Conservation (phyloP, 805 yeast genomes). For the Candida insectorum region DNA sequence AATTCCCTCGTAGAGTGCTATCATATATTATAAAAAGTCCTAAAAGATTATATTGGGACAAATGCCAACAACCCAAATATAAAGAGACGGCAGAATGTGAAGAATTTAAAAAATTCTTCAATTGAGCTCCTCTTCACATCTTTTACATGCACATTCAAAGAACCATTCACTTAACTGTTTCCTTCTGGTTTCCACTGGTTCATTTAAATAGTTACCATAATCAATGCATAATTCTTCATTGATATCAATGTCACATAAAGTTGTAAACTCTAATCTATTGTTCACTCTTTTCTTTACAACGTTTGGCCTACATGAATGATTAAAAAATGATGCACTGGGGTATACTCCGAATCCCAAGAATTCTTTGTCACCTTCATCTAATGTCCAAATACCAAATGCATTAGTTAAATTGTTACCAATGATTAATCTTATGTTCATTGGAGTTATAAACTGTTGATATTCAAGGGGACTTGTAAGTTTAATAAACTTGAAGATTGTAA, state of each 20-base stretch:
- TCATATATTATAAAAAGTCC: conserved; percentile 61
- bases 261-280: conserved; percentile 39
- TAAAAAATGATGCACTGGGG: conserved; percentile 65
- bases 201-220: conserved; percentile 51
- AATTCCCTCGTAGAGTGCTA: conserved; percentile 78
- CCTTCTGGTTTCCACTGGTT: conserved; percentile 39
- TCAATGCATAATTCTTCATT: conserved; percentile 58
- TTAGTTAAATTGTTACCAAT: conserved; percentile 62
- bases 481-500: conserved; percentile 46
- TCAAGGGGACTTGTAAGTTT: conserved; percentile 33
- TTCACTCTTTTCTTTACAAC: conserved; percentile 42
- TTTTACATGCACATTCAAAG: conserved; percentile 51
- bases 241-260: conserved; percentile 34
- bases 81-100: conserved; percentile 66
- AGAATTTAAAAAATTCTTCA: conserved; percentile 54
- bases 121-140: conserved; percentile 37
- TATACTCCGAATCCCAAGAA: conserved; percentile 59
- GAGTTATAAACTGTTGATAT: conserved; percentile 33
- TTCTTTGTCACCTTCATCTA: conserved; percentile 35
- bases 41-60: conserved; percentile 71
- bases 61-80: conserved; percentile 61
- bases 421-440: conserved; percentile 40
- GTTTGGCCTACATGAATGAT: conserved; percentile 64
- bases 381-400: conserved; percentile 69
- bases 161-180: conserved; percentile 52